Base-by-base conservation (phyloP, 208 protist genomes). In the Trypanosoma caninum region DNA sequence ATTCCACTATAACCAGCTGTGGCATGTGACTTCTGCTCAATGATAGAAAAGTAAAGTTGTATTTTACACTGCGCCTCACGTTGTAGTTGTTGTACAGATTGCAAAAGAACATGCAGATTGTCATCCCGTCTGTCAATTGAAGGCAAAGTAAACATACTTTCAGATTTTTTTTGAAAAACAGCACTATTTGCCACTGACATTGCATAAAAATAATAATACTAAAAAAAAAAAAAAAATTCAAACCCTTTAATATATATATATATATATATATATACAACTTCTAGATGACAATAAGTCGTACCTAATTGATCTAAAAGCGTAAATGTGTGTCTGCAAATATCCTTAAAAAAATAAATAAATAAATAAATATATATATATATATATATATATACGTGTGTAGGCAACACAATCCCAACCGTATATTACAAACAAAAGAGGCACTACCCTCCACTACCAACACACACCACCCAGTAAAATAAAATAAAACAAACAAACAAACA, bases 81-180 rank as follows among this genome's bases (percentile, higher is more conserved):
- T 23, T 67, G 61, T 13, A 67, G 28, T 18, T 59, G 20, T 30
- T 67, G 38, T 27, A 60, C 18, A 3, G 28, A 27, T 7, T 60
- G 25, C 5, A 42, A 18, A n/a, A 60, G 38, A 7, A 51, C 18
- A n/a, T 10, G 41, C 1, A 60, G 30, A 7, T 22, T 22, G 30
- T 51, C 55, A 9, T 34, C 25, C 2, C 14, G 40, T 1, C 41
- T 2, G 13, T 57, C 52, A 13, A 41, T 20, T 22, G 8, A 30
- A 0, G 41, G 42, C 8, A 60, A 16, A 27, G 40, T 31, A n/a
- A 40, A 37, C 6, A 57, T 30, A 14, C 35, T 42, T 10, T 51
- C 41, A 38, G 27, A 51, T 11, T 8, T 31, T 30, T 35, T 14
- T 10, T 51, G 55, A 11, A 60, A 9, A 1, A 25, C 9, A 23